Evolutionary conservation across 2,329 filamentous ascomycete genomes (phyloP).

Genomic region (Paecilomyces sp.): DNA sequence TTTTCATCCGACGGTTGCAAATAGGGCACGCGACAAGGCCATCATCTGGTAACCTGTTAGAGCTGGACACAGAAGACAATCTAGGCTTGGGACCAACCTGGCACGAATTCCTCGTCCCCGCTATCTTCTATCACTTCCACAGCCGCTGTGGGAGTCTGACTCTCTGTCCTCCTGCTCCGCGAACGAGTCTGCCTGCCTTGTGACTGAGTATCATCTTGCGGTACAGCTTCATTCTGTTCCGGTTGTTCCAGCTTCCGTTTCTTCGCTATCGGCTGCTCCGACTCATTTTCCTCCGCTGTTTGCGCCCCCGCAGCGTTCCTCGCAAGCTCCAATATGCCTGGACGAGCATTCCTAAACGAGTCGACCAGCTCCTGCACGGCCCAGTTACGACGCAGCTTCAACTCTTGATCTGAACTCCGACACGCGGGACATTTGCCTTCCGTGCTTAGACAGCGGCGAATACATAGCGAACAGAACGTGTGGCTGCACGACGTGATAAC

Average conservation of each 20-base stretch:
- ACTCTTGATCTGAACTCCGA: constrained; percentile 69
- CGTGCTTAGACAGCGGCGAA: constrained; percentile 72
- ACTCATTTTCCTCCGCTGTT: constrained; percentile 39
- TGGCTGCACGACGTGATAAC: constrained; percentile 94
- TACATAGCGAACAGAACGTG: constrained; percentile 95
- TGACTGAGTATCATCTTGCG: constrained; percentile 19
- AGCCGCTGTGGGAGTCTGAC: constrained; percentile 6
- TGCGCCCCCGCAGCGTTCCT: constrained; percentile 44
- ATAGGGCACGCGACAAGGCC: constrained; percentile 79
- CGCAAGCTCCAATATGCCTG: constrained; percentile 58
- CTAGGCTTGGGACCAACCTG: constrained; percentile 17
- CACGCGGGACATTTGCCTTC: constrained; percentile 88
- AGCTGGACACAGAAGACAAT: not conserved
- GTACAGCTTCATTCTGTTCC: constrained; percentile 29
- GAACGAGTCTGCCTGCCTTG: constrained; percentile 30
- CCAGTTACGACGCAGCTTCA: constrained; percentile 78
- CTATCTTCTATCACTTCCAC: constrained; percentile 32
- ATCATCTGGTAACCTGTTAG: constrained; percentile 47
- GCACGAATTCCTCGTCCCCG: constrained; percentile 32
- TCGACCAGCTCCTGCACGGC: constrained; percentile 78
- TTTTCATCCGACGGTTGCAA: constrained; percentile 73
- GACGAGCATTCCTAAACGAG: constrained; percentile 62
- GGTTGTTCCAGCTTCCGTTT: constrained; percentile 25
- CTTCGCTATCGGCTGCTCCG: constrained; percentile 20
- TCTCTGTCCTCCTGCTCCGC: constrained; percentile 14